Conservation (phyloP, 768 basidiomycete genomes). For the Collybia mongolica region DNA sequence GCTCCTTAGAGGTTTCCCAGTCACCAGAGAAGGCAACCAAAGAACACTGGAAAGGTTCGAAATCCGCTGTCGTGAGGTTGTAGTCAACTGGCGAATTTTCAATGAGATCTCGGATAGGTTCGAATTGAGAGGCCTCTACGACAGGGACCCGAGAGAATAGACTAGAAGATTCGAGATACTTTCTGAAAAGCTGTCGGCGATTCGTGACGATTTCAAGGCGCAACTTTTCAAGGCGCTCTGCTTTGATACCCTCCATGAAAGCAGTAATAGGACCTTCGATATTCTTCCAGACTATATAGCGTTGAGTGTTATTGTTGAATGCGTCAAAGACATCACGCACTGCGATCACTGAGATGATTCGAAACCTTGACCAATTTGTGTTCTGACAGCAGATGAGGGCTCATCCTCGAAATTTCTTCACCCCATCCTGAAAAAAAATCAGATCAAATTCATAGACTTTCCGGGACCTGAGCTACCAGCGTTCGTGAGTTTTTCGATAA, state of each 20-base stretch:
- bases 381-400: constrained; percentile 11
- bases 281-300: constrained; percentile 32
- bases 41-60: constrained; percentile 10
- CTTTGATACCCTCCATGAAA: constrained; percentile 33
- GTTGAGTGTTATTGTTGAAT: neutral
- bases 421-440: constrained; percentile 33
- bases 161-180: constrained; percentile 9
- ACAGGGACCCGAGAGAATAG: constrained; percentile 11
- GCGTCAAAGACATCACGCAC: constrained; percentile 19
- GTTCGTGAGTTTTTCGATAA: constrained; percentile 1
- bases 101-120: constrained; percentile 16
- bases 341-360: constrained; percentile 35
- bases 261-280: constrained; percentile 28
- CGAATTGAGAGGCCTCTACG: constrained; percentile 17
- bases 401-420: constrained; percentile 26
- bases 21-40: constrained; percentile 9
- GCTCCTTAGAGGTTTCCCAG: constrained; percentile 13
- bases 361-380: constrained; percentile 37
- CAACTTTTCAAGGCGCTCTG: constrained; percentile 11
- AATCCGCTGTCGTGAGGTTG: constrained; percentile 10
- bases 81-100: constrained; percentile 15
- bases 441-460: constrained; percentile 22
- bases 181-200: constrained; percentile 16
- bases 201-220: constrained; percentile 14
- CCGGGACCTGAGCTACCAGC: neutral